phyloP scores from a whole-genome alignment of 148 eudicot genomes.

The Rhododendron ovatum region DNA sequence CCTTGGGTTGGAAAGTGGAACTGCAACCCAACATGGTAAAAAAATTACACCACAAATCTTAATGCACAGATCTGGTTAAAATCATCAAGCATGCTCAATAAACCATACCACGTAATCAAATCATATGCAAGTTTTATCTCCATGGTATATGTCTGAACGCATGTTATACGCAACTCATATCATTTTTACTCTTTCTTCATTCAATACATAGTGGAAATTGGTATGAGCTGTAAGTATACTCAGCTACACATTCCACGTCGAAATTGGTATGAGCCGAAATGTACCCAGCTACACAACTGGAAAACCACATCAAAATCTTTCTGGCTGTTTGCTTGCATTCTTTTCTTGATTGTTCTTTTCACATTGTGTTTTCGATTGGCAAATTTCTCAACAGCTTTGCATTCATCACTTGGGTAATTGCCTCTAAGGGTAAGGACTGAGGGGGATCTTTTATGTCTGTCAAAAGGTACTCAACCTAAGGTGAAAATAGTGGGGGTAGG shows the following conservation, averaged over 20 bases:
- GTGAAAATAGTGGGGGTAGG: background rate
- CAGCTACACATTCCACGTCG: background rate
- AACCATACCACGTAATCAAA: background rate
- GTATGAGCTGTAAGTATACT: background rate
- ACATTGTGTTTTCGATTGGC: background rate
- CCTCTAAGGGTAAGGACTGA: background rate
- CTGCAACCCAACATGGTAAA: background rate
- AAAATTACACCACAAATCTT: background rate
- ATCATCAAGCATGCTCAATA: background rate
- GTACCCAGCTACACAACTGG: background rate
- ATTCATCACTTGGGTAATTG: background rate
- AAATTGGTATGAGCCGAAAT: background rate
- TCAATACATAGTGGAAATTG: background rate
- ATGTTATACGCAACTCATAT: background rate
- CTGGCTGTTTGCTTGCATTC: too few species aligned
- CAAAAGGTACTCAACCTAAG: background rate
- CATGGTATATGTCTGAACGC: background rate
- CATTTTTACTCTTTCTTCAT: background rate
- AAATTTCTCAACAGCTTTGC: background rate
- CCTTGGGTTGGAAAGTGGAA: slow-evolving; percentile 1
- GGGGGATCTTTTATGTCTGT: background rate
- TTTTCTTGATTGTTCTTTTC: background rate
- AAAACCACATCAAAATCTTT: background rate
- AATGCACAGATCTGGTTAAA: background rate
- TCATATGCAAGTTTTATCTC: background rate